Base-by-base conservation (phyloP, 257 asterid genomes). In the Solanum chmielewskii region DNA sequence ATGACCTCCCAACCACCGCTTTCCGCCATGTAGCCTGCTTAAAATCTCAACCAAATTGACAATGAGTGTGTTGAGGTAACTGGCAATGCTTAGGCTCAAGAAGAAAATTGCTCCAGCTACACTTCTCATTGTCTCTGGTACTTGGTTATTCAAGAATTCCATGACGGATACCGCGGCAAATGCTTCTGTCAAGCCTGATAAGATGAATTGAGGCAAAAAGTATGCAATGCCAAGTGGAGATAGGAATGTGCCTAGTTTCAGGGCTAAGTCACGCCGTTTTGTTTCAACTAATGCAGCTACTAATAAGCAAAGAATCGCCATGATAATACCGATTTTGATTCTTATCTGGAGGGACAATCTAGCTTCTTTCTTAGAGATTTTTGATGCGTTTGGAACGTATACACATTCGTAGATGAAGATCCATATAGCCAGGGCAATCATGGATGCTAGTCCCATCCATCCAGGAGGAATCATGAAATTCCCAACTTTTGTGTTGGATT, bases 381-480 rank as follows among this genome's bases (percentile, higher is more conserved):
- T 93, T 39, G 84, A 90, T 15, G 92, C 90, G 0, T 6, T 27
- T 0, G 92, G 95, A 64, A 94, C 52, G 88, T 91, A 92, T 9
- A 94, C 44, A 69, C 87, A 86, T 83, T 96, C 98, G 87, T 96
- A 96, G 15, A 92, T 75, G 71, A 94, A 33, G n/a, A 96, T 96
- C 98, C 99, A 94, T 12, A 90, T 70, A 3, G 97, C 89, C 39
- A 95, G 91, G 0, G 98, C 92, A 1, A 96, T 56, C 99, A 96
- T 96, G 1, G 99, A 94, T 6, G 96, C 35, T 83, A 93, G 90
- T 47, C 94, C 93, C 98, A 96, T 90, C 99, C 99, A 96, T 1
- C 90, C 99, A 0, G 98, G 98, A 2, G 99, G 99, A 52, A 94
- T 86, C 29, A n/a, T 73, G 93, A 96, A 94, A 49, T 89, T 71